Evolutionary conservation across 2,329 filamentous ascomycete genomes (phyloP).

Genomic region (Penicillium palitans): DNA sequence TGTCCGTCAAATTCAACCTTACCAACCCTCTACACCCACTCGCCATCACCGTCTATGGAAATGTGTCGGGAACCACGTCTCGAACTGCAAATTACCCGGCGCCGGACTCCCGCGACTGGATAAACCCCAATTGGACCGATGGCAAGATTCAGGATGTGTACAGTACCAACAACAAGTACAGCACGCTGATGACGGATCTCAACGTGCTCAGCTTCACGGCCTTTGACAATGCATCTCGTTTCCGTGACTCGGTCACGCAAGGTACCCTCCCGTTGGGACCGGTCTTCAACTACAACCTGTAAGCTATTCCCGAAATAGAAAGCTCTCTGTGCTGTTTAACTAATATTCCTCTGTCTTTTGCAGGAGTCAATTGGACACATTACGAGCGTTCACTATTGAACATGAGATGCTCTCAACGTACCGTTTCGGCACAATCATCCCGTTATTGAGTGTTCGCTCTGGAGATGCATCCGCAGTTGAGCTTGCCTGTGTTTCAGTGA

Average conservation of each 20-base stretch:
- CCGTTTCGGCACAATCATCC: conserved; percentile 76
- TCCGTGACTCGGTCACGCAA: conserved; percentile 65
- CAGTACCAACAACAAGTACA: conserved; percentile 59
- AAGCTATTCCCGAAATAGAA: conserved; percentile 23
- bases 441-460: conserved; percentile 72
- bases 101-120: conserved; percentile 61
- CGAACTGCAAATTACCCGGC: conserved; percentile 57
- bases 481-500: conserved; percentile 79
- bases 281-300: conserved; percentile 62
- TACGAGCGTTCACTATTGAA: conserved; percentile 72
- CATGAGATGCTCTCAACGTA: conserved; percentile 80
- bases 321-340: conserved; percentile 2
- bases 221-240: conserved; percentile 58
- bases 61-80: conserved; percentile 73
- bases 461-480: conserved; percentile 64
- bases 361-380: conserved; percentile 48
- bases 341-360: neutral
- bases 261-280: conserved; percentile 73
- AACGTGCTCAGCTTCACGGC: conserved; percentile 77
- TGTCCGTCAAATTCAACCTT: conserved; percentile 73
- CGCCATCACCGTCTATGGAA: conserved; percentile 81
- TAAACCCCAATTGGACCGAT: conserved; percentile 58
- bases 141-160: conserved; percentile 77
- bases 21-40: conserved; percentile 63
- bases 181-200: conserved; percentile 71